Evolutionary conservation across 1,139 yeast species (phyloP).

Genomic region (Geotrichum histeridarum): DNA sequence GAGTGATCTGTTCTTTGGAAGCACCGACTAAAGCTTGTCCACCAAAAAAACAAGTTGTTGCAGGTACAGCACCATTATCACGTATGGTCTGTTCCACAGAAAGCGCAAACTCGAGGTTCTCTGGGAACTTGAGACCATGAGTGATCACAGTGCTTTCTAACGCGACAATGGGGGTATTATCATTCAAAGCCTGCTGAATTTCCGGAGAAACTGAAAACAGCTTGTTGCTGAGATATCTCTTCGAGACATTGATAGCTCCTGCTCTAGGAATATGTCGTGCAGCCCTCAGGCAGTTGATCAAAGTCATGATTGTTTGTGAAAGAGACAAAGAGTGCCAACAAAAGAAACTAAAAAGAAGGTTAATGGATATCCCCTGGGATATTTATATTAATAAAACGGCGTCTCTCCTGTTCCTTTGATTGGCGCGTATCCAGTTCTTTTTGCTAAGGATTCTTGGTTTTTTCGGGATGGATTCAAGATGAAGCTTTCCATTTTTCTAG

Average conservation of each 20-base stretch:
- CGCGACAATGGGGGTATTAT: slow-evolving; percentile 63
- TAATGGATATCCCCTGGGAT: no score
- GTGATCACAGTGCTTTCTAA: slow-evolving; percentile 83
- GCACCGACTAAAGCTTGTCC: slow-evolving; percentile 75
- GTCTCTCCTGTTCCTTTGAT: no score
- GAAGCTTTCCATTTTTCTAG: no score
- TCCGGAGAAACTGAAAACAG: slow-evolving; percentile 48
- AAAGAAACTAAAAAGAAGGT: no score
- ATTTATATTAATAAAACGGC: no score
- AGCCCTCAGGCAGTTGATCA: background rate
- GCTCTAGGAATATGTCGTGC: background rate
- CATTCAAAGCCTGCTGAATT: slow-evolving; percentile 53
- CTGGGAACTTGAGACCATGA: slow-evolving; percentile 84
- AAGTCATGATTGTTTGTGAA: background rate
- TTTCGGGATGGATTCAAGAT: no score
- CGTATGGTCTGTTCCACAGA: slow-evolving; percentile 61
- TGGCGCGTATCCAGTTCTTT: no score
- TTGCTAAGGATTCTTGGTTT: no score
- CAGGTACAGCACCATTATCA: slow-evolving; percentile 68
- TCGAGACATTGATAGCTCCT: background rate
- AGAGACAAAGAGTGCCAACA: no score
- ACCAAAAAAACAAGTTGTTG: slow-evolving; percentile 72
- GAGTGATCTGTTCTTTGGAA: slow-evolving; percentile 43
- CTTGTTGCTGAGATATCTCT: slow-evolving; percentile 3
- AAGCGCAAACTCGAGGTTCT: slow-evolving; percentile 65